Conservation (phyloP, 148 eudicot genomes). For the Limonium bicolor region DNA sequence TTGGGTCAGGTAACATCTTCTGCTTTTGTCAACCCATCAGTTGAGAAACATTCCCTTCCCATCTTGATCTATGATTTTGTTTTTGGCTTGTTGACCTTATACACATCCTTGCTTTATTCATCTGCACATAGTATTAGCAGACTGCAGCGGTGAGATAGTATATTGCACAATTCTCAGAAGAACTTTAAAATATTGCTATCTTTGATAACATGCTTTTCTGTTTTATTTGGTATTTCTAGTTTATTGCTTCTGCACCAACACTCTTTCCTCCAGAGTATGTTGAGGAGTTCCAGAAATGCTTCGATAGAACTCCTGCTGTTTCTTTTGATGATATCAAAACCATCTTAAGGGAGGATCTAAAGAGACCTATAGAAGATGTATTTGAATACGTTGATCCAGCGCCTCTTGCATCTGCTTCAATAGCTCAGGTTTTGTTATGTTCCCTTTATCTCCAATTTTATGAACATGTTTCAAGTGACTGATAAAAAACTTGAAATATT, state of each 20-base stretch:
- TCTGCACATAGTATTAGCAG: neutral
- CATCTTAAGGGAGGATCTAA: conserved; percentile 62
- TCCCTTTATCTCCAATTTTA: conserved; percentile 5
- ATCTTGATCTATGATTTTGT: neutral
- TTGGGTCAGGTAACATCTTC: conserved; percentile 77
- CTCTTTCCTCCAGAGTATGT: conserved; percentile 92
- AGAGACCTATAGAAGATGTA: conserved; percentile 71
- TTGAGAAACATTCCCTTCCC: neutral
- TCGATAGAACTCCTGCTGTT: conserved; percentile 77
- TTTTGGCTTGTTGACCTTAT: too few species aligned
- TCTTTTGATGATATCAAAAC: conserved; percentile 75
- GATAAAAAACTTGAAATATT: conserved; percentile 3
- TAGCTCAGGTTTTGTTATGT: conserved; percentile 70
- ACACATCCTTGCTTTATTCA: neutral
- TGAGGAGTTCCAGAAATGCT: conserved; percentile 88
- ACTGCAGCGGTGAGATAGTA: too few species aligned
- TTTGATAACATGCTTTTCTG: conserved; percentile 7
- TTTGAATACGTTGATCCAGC: conserved; percentile 91
- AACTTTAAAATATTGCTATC: neutral
- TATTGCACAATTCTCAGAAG: too few species aligned
- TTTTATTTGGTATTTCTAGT: conserved; percentile 55
- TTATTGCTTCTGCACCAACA: conserved; percentile 94
- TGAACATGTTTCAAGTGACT: conserved; percentile 3
- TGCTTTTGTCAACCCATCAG: neutral
- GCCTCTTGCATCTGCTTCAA: conserved; percentile 95